Base-by-base conservation (phyloP, 1,139 yeast species). In the Hyphopichia wangnamkhiaoensis region DNA sequence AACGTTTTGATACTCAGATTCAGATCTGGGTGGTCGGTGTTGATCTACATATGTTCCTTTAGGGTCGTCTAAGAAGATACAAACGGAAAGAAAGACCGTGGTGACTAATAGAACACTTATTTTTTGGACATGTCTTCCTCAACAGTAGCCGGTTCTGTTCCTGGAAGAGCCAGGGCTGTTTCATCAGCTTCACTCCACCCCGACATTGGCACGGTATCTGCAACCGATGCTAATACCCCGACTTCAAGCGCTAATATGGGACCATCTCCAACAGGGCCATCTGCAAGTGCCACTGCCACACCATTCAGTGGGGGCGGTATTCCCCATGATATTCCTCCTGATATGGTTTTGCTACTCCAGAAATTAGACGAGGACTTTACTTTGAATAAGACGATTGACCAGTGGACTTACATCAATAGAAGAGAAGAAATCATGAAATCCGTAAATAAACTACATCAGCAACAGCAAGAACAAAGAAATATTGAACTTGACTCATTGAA, bases 371-470 rank as follows among this genome's bases (percentile, higher is more conserved):
- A 68, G 20, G 78, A 72, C 47, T 72, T 71, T 52, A 54, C 64
- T 28, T 58, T 67, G 23, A 63, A 66, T 46, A 68, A 67, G 43
- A 53, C 67, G 16, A 72, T 72, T 30, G 77, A 72, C 50, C 77
- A 72, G 50, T 72, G 76, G 76, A 70, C 75, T 1, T 72, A 71
- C 45, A 72, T 72, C 44, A 72, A 72, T 45, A 44, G 74, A 41
- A 53, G 78, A 46, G 77, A 72, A 52, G 74, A 72, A 47, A 69
- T 72, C 46, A 65, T 72, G 66, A 68, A 62, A 39, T 58, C 61
- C 37, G 67, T 72, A 24, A 61, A 60, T 41, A 55, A 58, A 37
- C 45, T 71, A 27, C 75, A 68, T 39, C 66, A 66, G 48, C 61
- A 58, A 42, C 69, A 61, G 33, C 63, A 58, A 37, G 56, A 61